A percentile compares a stretch with the other conserved stretches of the same genome.
These are phyloP conservation scores for Termitomyces sp. DNA, from an alignment of 768 basidiomycete species.

Conservation along the genomic window DNA sequence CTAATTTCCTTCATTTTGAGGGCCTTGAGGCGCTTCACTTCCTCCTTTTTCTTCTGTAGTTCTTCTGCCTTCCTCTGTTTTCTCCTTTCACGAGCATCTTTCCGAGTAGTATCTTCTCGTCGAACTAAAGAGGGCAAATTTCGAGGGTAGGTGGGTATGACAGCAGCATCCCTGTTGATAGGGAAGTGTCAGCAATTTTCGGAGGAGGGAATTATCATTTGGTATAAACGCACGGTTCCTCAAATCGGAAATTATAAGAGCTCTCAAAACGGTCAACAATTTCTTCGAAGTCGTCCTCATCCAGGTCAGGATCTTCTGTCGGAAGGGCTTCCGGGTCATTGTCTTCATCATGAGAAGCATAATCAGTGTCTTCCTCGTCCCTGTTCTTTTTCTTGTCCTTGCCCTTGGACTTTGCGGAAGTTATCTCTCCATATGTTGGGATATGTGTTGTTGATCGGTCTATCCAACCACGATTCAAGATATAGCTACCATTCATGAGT, in stretches of 20 bases:
- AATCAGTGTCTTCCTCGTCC: conserved; percentile 15
- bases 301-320: conserved; percentile 26
- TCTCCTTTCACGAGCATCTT: conserved; percentile 77
- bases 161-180: conserved; percentile 51
- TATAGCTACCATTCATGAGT: conserved; percentile 59
- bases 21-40: conserved; percentile 74
- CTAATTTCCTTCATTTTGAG: conserved; percentile 85
- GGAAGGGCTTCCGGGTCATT: conserved; percentile 18
- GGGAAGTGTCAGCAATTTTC: not conserved
- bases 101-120: conserved; percentile 73
- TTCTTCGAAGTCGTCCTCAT: conserved; percentile 84
- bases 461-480: conserved; percentile 96
- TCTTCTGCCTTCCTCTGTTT: conserved; percentile 81
- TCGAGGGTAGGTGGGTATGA: conserved; percentile 77
- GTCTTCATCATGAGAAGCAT: conserved; percentile 19
- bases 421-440: conserved; percentile 85
- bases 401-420: conserved; percentile 31
- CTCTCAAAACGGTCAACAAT: conserved; percentile 89
- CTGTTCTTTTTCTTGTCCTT: conserved; percentile 31
- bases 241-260: conserved; percentile 98
- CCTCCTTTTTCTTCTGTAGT: conserved; percentile 67
- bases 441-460: conserved; percentile 70
- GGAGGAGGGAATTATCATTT: conserved; percentile 5
- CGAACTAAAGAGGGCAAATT: conserved; percentile 59
- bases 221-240: conserved; percentile 74